Evolutionary conservation across 2,329 filamentous ascomycete genomes (phyloP).

Genomic region (Metarhizium anisopliae): DNA sequence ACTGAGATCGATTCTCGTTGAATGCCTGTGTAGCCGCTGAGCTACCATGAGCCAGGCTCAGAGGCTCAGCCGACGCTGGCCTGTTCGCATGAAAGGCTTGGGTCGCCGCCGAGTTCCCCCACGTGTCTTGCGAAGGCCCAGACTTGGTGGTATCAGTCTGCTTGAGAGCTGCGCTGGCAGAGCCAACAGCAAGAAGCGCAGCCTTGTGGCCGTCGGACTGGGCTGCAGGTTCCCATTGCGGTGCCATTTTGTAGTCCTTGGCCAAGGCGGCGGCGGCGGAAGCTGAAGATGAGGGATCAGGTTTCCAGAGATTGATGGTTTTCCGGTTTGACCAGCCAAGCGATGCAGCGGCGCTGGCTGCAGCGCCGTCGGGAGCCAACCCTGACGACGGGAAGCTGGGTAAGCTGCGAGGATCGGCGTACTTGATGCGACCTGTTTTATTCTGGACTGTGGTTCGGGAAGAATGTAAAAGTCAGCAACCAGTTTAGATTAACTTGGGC

Average conservation of each 20-base stretch:
- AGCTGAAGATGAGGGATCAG: constrained; percentile 45
- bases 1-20: constrained; percentile 22
- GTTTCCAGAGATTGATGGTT: constrained; percentile 56
- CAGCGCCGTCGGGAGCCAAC: constrained; percentile 44
- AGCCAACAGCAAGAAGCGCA: constrained; percentile 53
- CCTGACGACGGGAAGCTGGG: constrained; percentile 66
- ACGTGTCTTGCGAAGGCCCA: constrained; percentile 22
- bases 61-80: constrained; percentile 9
- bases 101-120: constrained; percentile 61
- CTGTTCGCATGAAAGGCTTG: constrained; percentile 48
- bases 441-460: constrained; percentile 2
- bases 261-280: constrained; percentile 34
- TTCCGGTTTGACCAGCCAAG: constrained; percentile 66
- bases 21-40: constrained; percentile 29
- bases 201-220: constrained; percentile 65
- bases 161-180: constrained; percentile 24
- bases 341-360: constrained; percentile 65
- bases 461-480: background rate
- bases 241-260: constrained; percentile 32
- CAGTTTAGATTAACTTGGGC: background rate
- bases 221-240: constrained; percentile 53
- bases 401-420: constrained; percentile 63
- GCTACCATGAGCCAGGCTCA: constrained; percentile 15
- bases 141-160: constrained; percentile 9
- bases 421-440: constrained; percentile 46